Percentiles rank a stretch among this genome's conserved stretches.
Conservation (phyloP, 306 rosid genomes). For the Sphenostylis stenocarpa region DNA sequence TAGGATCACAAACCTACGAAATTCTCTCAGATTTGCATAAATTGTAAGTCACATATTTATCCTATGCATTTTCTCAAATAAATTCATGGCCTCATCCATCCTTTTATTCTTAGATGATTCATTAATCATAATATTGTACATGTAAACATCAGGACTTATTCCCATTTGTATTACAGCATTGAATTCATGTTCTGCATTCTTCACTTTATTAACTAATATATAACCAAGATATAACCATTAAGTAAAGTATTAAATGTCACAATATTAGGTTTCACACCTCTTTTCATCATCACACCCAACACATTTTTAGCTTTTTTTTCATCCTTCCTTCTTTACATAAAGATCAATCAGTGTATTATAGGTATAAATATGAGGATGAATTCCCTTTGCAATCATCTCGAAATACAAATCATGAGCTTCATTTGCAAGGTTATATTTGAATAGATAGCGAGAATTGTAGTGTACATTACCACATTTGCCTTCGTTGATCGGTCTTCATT, state of each 20-base stretch:
- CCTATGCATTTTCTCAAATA: too few species aligned
- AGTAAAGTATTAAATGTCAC: not conserved
- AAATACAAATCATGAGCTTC: not conserved
- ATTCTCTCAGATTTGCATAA: not conserved
- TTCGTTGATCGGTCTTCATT: not conserved
- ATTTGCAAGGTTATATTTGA: not conserved
- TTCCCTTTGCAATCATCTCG: constrained; percentile 4
- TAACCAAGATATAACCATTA: not conserved
- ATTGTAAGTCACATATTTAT: too few species aligned
- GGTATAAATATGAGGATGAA: not conserved
- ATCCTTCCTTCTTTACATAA: too few species aligned
- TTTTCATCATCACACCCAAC: too few species aligned
- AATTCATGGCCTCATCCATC: too few species aligned
- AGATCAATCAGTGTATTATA: not conserved
- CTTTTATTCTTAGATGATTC: not conserved
- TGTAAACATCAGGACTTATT: not conserved
- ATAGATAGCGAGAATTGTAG: not conserved
- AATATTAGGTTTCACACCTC: too few species aligned
- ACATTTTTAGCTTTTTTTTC: too few species aligned
- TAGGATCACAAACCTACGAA: not conserved
- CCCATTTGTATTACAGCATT: not conserved
- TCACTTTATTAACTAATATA: not conserved
- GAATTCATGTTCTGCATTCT: not conserved
- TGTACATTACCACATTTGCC: not conserved
- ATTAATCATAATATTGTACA: too few species aligned